These are phyloP conservation scores for Lasiosphaeria hispida DNA, from an alignment of 495 filamentous ascomycete species.

Conservation along the genomic window DNA sequence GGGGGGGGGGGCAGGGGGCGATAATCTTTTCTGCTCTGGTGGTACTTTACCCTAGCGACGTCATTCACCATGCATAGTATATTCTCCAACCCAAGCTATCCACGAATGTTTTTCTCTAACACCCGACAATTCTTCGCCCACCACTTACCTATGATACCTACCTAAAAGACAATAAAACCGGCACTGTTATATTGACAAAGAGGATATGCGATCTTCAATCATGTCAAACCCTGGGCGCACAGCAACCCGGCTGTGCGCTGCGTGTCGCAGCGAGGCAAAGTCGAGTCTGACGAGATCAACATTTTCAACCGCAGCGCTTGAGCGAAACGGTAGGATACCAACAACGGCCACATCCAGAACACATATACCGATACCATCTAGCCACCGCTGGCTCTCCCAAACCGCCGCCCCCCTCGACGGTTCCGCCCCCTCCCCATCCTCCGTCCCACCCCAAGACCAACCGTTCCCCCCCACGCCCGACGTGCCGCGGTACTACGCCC, in stretches of 20 bases:
- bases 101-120: background rate
- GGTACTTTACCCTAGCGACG: background rate
- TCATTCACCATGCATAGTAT: slow-evolving; percentile 3
- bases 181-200: background rate
- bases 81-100: too few species aligned
- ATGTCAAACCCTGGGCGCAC: slow-evolving; percentile 17
- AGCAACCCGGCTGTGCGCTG: slow-evolving; percentile 21
- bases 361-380: background rate
- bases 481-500: slow-evolving; percentile 61
- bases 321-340: background rate
- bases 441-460: background rate
- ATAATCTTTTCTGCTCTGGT: background rate
- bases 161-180: background rate
- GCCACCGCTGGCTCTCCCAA: slow-evolving; percentile 8
- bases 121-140: background rate
- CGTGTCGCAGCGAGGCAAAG: slow-evolving; percentile 24
- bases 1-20: background rate
- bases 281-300: background rate
- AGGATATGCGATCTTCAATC: slow-evolving; percentile 23
- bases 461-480: background rate
- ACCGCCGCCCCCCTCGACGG: background rate
- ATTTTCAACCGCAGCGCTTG: slow-evolving; percentile 5
- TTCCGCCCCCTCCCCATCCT: slow-evolving; percentile 2
- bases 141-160: background rate
- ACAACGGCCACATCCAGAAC: background rate